Percentiles rank a stretch among this genome's conserved stretches.
Conservation (phyloP, 257 asterid species). For the Gentiana straminea region DNA sequence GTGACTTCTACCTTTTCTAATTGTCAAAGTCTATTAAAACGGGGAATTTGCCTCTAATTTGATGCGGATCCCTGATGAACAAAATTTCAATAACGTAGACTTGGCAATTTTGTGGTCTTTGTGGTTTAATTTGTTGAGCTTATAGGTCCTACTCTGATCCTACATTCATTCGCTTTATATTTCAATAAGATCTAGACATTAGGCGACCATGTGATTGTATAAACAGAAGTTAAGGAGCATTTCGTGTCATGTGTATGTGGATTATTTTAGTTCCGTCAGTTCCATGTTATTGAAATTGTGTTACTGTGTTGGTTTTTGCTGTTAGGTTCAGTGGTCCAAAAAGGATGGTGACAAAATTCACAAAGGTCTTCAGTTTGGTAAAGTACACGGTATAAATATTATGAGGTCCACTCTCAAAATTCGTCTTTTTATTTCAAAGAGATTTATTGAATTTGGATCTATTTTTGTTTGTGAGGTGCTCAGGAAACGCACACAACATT, state of each 20-base stretch:
- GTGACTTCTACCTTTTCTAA: background rate
- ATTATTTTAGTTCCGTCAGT: background rate
- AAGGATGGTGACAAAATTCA: conserved; percentile 75
- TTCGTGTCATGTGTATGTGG: background rate
- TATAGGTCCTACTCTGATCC: too few relatives aligned
- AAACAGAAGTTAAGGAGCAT: too few relatives aligned
- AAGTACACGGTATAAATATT: conserved; percentile 54
- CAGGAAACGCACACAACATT: conserved; percentile 87
- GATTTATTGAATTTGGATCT: conserved; percentile 6
- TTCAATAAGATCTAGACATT: too few relatives aligned
- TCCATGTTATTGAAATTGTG: background rate
- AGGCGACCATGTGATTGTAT: too few relatives aligned
- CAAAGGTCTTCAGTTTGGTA: conserved; percentile 89
- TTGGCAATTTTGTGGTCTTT: too few relatives aligned
- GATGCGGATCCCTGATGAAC: too few relatives aligned
- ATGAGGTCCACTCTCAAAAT: conserved; percentile 4
- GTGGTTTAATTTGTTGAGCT: too few relatives aligned
- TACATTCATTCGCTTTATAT: too few relatives aligned
- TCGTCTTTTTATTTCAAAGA: conserved; percentile 1
- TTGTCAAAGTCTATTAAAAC: too few relatives aligned
- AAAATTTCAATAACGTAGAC: too few relatives aligned
- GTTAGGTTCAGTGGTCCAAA: conserved; percentile 71
- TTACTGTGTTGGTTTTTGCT: background rate
- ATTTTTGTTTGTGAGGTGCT: conserved; percentile 11
- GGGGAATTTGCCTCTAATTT: too few relatives aligned